Evolutionary conservation across 1,139 yeast species (phyloP), one percentile per base, ranked within the genome.

Genomic region (Maudiozyma humilis): DNA sequence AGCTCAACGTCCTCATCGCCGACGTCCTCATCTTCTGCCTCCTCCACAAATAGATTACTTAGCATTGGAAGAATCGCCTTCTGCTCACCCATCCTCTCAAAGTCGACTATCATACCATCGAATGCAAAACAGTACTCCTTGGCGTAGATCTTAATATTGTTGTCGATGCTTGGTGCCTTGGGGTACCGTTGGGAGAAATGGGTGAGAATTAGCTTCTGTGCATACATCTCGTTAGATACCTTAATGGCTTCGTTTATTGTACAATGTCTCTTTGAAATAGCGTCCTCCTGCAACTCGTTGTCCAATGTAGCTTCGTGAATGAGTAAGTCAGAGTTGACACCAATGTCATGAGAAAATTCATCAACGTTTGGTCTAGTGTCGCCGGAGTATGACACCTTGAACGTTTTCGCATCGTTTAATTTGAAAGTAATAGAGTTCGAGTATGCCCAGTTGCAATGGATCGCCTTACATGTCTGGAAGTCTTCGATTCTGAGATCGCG

Each of bases 291-390:
- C 44, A 87, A 70, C 34, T 76, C 86, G 57, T 86, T 85, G 47
- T 86, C 96, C 49, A 89, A 74, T 0, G 98, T 86, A 0, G 96
- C 89, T 61, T 91, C 99, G 60, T 91, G 99, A 40, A 91, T 80
- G 47, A 91, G 69, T 43, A 93, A 64, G 57, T 88, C 94, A 38
- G 88, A 77, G n/a, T 69, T 64, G 27, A 61, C 50, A 0, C 96
- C 97, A 42, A 84, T 75, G 4, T 69, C 71, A 2, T 69, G 59
- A 0, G 79, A 71, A 50, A 82, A 84, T 52, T 71, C 71, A 40
- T 62, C 66, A 3, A 69, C 60, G 51, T 79, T 82, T 1, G 98
- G 98, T 55, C 97, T 75, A 0, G 97, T 87, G 59, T 91, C 99
- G 8, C 98, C 98, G 1, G 96, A 87, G 60, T 86, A 93, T 0